Conservation (phyloP, 2,329 filamentous ascomycete species). For the Pyrenochaeta sp. region DNA sequence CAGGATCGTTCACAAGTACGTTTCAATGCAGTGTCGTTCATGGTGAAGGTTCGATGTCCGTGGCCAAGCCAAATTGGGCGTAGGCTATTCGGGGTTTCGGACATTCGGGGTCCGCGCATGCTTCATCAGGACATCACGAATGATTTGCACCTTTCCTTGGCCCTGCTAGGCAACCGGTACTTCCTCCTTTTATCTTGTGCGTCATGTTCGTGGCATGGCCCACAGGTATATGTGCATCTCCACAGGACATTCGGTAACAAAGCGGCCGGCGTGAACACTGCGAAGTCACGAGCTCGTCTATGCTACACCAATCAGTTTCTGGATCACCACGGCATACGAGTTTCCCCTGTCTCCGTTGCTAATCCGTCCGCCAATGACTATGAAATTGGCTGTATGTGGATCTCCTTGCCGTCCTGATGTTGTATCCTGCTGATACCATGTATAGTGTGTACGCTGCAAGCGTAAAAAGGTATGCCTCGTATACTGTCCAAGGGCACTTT, state of each 20-base stretch:
- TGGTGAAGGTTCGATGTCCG: not conserved
- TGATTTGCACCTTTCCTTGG: too few species aligned
- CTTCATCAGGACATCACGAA: too few species aligned
- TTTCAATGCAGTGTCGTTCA: too few species aligned
- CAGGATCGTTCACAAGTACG: too few species aligned
- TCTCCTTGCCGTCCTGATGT: not conserved
- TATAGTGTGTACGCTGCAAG: slow-evolving; percentile 29
- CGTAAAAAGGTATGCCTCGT: slow-evolving; percentile 18
- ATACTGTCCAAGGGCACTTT: too few species aligned
- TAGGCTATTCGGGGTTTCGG: not conserved
- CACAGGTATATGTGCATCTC: not conserved
- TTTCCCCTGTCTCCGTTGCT: not conserved
- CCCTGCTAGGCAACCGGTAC: not conserved
- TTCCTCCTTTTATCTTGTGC: not conserved
- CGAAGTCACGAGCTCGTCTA: too few species aligned
- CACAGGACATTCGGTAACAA: not conserved
- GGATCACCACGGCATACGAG: not conserved
- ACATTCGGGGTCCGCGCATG: not conserved
- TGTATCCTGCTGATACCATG: not conserved
- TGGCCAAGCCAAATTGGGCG: too few species aligned
- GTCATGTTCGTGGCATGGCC: not conserved
- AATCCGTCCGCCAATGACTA: slow-evolving; percentile 5
- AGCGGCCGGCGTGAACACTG: not conserved
- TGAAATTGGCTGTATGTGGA: slow-evolving; percentile 22
- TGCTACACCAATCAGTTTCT: too few species aligned